Evolutionary conservation across 768 basidiomycete genomes (phyloP).

Genomic region (Pleurotus cornucopiae): DNA sequence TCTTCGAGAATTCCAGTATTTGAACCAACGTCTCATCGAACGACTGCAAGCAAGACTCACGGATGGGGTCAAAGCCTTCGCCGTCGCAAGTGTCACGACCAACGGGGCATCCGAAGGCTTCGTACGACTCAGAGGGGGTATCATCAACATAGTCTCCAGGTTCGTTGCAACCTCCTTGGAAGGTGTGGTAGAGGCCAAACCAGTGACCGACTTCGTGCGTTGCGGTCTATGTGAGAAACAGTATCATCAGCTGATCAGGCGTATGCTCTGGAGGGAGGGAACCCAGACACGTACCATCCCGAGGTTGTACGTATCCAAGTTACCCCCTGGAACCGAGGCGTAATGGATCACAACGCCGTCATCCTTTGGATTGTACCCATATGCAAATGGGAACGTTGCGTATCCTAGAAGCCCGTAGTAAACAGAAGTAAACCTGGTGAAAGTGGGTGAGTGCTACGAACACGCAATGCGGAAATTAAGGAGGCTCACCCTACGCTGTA

Average conservation of each 20-base stretch:
- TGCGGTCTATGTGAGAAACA: conserved; percentile 13
- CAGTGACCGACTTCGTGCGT: conserved; percentile 33
- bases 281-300: conserved; percentile 10
- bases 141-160: conserved; percentile 23
- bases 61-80: conserved; percentile 30
- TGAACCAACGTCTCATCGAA: background rate
- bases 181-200: conserved; percentile 33
- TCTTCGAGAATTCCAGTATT: conserved; percentile 13
- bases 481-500: conserved; percentile 30
- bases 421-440: conserved; percentile 18
- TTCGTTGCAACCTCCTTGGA: conserved; percentile 24
- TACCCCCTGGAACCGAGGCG: conserved; percentile 25
- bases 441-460: background rate
- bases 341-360: conserved; percentile 31
- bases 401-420: conserved; percentile 32
- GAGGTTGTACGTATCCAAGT: conserved; percentile 22
- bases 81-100: conserved; percentile 18
- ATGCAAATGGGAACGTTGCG: conserved; percentile 30
- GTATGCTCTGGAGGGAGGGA: too few species aligned
- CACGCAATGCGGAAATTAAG: too few species aligned
- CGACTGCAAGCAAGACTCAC: conserved; percentile 12
- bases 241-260: too few species aligned
- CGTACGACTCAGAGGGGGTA: conserved; percentile 20
- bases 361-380: conserved; percentile 22
- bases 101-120: conserved; percentile 27